Evolutionary conservation across 352 stramenopile genomes (phyloP).

Genomic region (Pythium oligandrum): DNA sequence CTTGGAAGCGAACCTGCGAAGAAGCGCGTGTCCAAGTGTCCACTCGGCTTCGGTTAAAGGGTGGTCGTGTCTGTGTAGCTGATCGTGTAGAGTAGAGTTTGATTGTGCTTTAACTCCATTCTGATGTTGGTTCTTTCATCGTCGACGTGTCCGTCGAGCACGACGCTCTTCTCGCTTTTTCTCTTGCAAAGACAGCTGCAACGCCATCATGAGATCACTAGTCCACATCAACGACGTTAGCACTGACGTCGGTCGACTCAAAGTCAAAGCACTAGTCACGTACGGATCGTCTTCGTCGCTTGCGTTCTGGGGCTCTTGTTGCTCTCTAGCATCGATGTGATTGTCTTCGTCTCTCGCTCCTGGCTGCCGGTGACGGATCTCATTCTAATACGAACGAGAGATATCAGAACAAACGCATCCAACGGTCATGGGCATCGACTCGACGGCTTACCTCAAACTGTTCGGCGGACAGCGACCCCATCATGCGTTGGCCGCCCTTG

Average conservation of each 20-base stretch:
- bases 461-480: conserved; percentile 75
- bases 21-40: conserved; percentile 56
- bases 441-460: conserved; percentile 66
- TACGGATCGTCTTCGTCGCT: conserved; percentile 50
- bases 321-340: conserved; percentile 9
- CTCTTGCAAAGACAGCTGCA: conserved; percentile 58
- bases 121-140: conserved; percentile 16
- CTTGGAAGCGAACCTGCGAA: conserved; percentile 28
- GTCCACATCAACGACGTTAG: not conserved
- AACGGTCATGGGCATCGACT: no score
- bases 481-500: conserved; percentile 51
- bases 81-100: not conserved
- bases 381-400: conserved; percentile 33
- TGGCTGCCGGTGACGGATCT: conserved; percentile 58
- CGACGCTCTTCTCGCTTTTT: conserved; percentile 57
- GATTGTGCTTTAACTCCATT: not conserved
- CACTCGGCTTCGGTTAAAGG: conserved; percentile 41
- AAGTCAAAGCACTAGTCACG: conserved; percentile 5
- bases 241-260: not conserved
- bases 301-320: conserved; percentile 17
- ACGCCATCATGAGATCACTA: conserved; percentile 48
- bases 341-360: conserved; percentile 9
- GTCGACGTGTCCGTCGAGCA: conserved; percentile 32
- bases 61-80: conserved; percentile 4
- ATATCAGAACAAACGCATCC: no score